Base-by-base conservation (phyloP, 2,329 filamentous ascomycete genomes). In the Aspergillus novofumigatus region DNA sequence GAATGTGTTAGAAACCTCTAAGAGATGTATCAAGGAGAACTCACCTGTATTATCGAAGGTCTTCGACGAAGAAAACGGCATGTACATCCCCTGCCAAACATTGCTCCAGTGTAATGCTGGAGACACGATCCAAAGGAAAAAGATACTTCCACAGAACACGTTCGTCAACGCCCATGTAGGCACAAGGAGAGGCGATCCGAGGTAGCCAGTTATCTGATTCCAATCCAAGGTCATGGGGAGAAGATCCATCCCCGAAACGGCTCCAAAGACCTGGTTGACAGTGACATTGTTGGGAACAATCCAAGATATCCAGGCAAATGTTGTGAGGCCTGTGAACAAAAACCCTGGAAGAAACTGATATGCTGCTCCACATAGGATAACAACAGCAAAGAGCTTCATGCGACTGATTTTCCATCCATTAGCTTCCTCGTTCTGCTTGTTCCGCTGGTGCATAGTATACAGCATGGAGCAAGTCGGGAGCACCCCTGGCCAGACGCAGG, bases 161-260 rank as follows among this genome's bases (percentile, higher is more conserved):
- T 90, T 90, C 55, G 85, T 82, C 59, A 89, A 88, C 5, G 87
- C 87, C 70, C 86, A 83, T 79, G 85, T 88, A 8, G 86, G 86
- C 7, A 86, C 83, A 35, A 89, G 83, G 21, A 89, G 72, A 17
- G 86, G 86, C 4, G 83, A 86, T 21, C 81, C 81, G 32, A 86
- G 75, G 52, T 81, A 88, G 55, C 82, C 85, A 6, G 26, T 52
- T 66, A 49, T 25, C 60, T 65, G 54, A 73, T 55, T 72, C 74
- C 77, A 79, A 64, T 80, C 77, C 54, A 75, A 75, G 0, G 77
- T 78, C 2, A 71, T 57, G 0, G 69, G 68, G 0, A 70, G 49
- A 3, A 72, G 54, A 3, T 67, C 69, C 65, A 72, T 69, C 14
- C 69, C 69, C 2, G 60, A 65, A 3, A 51, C 60, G 61, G 67